Base-by-base conservation (phyloP, 305 asterid genomes). In the Solanum chacoense region DNA sequence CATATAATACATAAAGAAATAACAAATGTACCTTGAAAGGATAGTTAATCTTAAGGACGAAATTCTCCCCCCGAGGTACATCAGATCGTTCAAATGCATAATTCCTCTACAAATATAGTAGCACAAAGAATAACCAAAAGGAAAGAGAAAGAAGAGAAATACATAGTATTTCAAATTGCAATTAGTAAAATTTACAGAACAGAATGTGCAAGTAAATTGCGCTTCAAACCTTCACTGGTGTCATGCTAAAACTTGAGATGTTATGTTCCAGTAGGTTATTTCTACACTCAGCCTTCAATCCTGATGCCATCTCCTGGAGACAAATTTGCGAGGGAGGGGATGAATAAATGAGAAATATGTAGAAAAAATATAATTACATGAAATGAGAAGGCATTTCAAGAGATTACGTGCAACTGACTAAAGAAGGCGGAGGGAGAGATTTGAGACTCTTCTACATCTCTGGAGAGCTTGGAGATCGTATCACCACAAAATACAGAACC, bases 1-100 rank as follows among this genome's bases (percentile, higher is more conserved):
- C 38, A 45, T 9, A 29, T 26, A 81, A 29, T 50, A 84, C 32
- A 13, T 32, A 9, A 34, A 8, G 78, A 29, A 31, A 87, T 75
- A 78, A 32, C 34, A 72, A 85, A 79, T 77, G 77, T 91, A 97
- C 99, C 96, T 98, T 98, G 92, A 93, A 94, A 13, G 98, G 98
- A 89, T 98, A 98, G 84, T 89, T 96, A 89, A 98, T 93, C 93
- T 98, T 98, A 90, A 98, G 95, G 88, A 91, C 95, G 90, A 94
- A 95, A 92, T 94, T 95, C 91, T 96, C 98, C 67, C 99, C 98
- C 11, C 88, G 95, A 79, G 98, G 96, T 89, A 98, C 84, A 89
- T 95, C 99, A 90, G 95, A 90, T 87, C 98, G 92, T 92, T 98
- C 99, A 91, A 98, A 98, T 85, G 99, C 99, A 93, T 95, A 98